A percentile compares a stretch with the other conserved stretches of the same genome.
Evolutionary conservation across 2,329 filamentous ascomycete genomes (phyloP).

Genomic region (Trichoderma brevicompactum): DNA sequence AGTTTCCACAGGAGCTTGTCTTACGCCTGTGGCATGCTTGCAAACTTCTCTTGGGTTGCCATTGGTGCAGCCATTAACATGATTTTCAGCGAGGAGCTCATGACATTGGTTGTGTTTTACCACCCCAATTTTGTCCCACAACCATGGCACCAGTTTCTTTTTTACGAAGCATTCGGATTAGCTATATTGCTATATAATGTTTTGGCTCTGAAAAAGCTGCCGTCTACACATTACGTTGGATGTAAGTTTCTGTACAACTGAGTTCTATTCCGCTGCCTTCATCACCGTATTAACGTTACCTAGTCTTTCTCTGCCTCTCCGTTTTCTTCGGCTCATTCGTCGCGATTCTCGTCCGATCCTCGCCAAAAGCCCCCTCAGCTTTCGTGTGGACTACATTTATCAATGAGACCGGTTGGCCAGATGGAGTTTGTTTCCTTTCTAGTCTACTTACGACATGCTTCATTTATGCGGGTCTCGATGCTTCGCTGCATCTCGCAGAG

Average conservation of each 20-base stretch:
- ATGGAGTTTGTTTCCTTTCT: slow-evolving; percentile 44
- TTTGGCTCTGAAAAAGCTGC: too few relatives aligned
- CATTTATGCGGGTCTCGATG: slow-evolving; percentile 45
- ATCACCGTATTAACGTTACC: too few relatives aligned
- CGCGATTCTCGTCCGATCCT: slow-evolving; percentile 27
- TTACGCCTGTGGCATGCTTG: slow-evolving; percentile 5
- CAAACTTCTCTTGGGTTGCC: not conserved
- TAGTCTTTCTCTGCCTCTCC: too few relatives aligned
- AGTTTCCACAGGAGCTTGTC: slow-evolving; percentile 28
- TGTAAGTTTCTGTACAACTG: too few relatives aligned
- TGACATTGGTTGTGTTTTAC: slow-evolving; percentile 6
- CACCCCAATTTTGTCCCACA: not conserved
- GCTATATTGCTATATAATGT: too few relatives aligned
- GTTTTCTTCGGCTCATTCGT: not conserved
- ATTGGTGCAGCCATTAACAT: slow-evolving; percentile 11
- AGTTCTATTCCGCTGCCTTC: too few relatives aligned
- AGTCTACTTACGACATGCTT: slow-evolving; percentile 45
- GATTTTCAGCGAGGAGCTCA: not conserved
- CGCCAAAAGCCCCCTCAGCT: slow-evolving; percentile 26
- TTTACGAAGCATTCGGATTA: not conserved
- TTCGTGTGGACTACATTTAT: slow-evolving; percentile 41
- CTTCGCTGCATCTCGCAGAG: slow-evolving; percentile 45
- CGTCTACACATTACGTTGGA: too few relatives aligned
- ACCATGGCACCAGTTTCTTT: slow-evolving; percentile 5
- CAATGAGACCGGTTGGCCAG: slow-evolving; percentile 38